Base-by-base conservation (phyloP, 1,284 basidiomycete genomes). In the Neonothopanus nambi region DNA sequence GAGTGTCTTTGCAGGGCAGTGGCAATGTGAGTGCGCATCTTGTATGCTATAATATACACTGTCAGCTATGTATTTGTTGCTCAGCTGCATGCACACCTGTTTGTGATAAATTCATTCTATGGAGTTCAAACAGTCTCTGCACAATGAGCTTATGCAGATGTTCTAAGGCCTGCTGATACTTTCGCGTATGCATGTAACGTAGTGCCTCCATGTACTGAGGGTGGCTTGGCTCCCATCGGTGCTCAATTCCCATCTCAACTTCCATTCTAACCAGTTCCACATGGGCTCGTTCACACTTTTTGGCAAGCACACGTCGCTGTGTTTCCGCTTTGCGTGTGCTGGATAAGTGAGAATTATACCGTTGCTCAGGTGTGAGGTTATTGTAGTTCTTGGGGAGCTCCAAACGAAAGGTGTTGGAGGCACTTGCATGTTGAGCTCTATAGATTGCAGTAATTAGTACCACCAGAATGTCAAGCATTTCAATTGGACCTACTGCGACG, bases 81-180 rank as follows among this genome's bases (percentile, higher is more conserved):
- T 33, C 13, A 57, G 57, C 41, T 11, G 15, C 42, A 20, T 5
- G 23, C 23, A 13, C 36, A 52, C 50, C 50, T 44, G 50, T 52
- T 21, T 52, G 50, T 35, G 41, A 45, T 20, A 51, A 23, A 41
- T 65, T 57, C 1, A 60, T 33, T 46, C 65, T 61, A 2, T 52
- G 39, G 11, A 67, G 45, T 56, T 67, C 64, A 40, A 67, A 61
- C 23, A 67, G 52, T 5, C 59, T 57, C 39, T 59, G 59, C 0
- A 65, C 57, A 3, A 65, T 59, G 2, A 67, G 50, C 4, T 54
- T 41, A 36, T 67, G 58, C 0, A 67, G 56, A 4, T 54, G 40
- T 37, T 60, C 61, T 15, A 65, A 37, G 1, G 62, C 61, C 1
- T 33, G 38, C 2, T 50, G 52, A 42, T 63, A 67, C n/a, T 54